These are phyloP conservation scores for Inga oerstediana DNA, from an alignment of 306 rosid species.

Conservation along the genomic window DNA sequence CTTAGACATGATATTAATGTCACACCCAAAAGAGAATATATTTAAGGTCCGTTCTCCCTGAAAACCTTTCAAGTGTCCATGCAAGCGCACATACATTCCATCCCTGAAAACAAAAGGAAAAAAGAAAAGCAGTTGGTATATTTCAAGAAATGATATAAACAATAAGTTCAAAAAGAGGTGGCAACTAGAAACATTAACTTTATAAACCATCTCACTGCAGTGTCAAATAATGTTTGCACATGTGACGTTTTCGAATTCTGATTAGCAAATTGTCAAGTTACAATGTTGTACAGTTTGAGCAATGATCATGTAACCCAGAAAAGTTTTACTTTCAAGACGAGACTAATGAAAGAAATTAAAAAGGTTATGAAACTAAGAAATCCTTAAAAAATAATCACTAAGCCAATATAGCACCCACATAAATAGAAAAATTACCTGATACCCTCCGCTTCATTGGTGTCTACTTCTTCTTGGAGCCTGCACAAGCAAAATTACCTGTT, in stretches of 20 bases:
- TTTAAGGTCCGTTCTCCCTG: too few relatives aligned
- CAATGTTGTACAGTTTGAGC: not conserved
- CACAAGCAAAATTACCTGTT: slow-evolving; percentile 24
- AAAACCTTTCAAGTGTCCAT: too few relatives aligned
- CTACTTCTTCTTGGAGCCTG: slow-evolving; percentile 76
- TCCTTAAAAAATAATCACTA: not conserved
- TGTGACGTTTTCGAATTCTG: not conserved
- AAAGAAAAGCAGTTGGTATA: too few relatives aligned
- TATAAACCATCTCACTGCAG: slow-evolving; percentile 13
- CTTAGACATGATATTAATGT: too few relatives aligned
- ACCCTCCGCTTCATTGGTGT: slow-evolving; percentile 61
- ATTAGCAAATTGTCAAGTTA: not conserved
- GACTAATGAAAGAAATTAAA: not conserved
- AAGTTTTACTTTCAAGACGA: not conserved
- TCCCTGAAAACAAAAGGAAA: too few relatives aligned
- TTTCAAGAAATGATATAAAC: too few relatives aligned
- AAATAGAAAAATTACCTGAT: slow-evolving; percentile 47
- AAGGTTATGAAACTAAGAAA: not conserved
- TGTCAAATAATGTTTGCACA: not conserved
- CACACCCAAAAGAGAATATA: too few relatives aligned
- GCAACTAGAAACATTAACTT: slow-evolving; percentile 1
- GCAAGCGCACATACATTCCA: too few relatives aligned
- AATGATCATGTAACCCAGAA: not conserved
- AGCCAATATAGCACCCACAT: not conserved
- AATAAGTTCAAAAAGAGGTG: not conserved